Percentiles rank a stretch among this genome's conserved stretches.
These are phyloP conservation scores for Cyclospora cayetanensis DNA, from an alignment of 169 alveolate genomes.

Conservation along the genomic window DNA sequence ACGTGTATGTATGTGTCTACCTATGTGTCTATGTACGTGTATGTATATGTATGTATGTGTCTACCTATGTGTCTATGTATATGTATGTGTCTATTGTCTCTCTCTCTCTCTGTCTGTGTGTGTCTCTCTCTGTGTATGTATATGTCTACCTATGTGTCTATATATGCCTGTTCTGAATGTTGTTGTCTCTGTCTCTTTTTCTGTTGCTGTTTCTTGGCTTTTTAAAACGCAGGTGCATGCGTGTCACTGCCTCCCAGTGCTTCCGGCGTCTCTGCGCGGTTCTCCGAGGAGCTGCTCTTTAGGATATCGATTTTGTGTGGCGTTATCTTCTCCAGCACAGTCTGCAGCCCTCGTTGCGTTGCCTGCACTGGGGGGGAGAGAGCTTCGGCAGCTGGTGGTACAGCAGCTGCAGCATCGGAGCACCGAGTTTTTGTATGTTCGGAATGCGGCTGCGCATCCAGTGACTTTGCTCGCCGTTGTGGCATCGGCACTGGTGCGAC, in stretches of 20 bases:
- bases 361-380: slow-evolving; percentile 6
- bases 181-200: background rate
- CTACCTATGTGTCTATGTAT: too few species aligned
- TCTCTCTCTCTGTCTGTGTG: background rate
- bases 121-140: background rate
- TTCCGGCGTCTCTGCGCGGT: background rate
- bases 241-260: slow-evolving; percentile 29
- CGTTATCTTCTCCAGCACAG: slow-evolving; percentile 9
- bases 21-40: too few species aligned
- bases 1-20: too few species aligned
- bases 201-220: background rate
- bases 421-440: background rate
- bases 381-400: slow-evolving; percentile 36
- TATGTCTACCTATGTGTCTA: background rate
- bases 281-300: background rate
- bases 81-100: too few species aligned
- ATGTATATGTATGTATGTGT: too few species aligned
- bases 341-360: background rate
- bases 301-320: slow-evolving; percentile 4
- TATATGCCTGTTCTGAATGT: background rate
- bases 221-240: slow-evolving; percentile 38
- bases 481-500: slow-evolving; percentile 43
- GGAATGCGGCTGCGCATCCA: slow-evolving; percentile 51
- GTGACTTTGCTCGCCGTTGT: slow-evolving; percentile 37
- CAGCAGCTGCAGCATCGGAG: slow-evolving; percentile 54